Conservation (phyloP, 768 basidiomycete species). For the Suillus variegatus region DNA sequence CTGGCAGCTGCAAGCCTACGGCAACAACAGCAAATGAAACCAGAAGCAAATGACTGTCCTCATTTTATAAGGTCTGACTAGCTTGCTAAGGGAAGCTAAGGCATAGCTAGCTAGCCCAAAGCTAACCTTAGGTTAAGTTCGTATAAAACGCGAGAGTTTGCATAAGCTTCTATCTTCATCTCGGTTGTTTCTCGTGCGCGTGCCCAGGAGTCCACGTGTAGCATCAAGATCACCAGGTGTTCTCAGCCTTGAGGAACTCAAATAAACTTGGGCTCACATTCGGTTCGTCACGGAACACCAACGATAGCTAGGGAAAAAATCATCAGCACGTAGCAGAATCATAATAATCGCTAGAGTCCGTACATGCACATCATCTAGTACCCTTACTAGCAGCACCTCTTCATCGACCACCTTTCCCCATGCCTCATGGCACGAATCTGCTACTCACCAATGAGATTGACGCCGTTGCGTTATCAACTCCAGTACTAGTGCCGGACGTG, state of each 20-base stretch:
- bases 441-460: slow-evolving; percentile 66
- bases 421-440: slow-evolving; percentile 72
- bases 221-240: slow-evolving; percentile 52
- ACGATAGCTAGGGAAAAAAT: slow-evolving; percentile 51
- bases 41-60: neutral
- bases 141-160: neutral
- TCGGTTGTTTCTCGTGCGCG: slow-evolving; percentile 73
- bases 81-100: neutral
- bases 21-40: too few relatives aligned
- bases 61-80: neutral
- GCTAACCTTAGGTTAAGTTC: neutral
- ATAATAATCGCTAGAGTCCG: slow-evolving; percentile 29
- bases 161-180: slow-evolving; percentile 64
- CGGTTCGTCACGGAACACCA: slow-evolving; percentile 84
- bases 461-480: slow-evolving; percentile 84
- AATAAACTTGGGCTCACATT: slow-evolving; percentile 74
- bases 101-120: neutral
- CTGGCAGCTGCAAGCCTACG: neutral
- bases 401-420: slow-evolving; percentile 82
- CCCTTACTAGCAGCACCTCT: slow-evolving; percentile 68
- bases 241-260: slow-evolving; percentile 49
- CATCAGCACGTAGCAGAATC: slow-evolving; percentile 5
- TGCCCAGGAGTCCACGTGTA: slow-evolving; percentile 65
- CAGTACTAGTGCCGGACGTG: slow-evolving; percentile 57
- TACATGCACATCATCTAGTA: slow-evolving; percentile 82